Evolutionary conservation across 2,329 filamentous ascomycete species (phyloP).

Genomic region (Elsinoe arachidis): DNA sequence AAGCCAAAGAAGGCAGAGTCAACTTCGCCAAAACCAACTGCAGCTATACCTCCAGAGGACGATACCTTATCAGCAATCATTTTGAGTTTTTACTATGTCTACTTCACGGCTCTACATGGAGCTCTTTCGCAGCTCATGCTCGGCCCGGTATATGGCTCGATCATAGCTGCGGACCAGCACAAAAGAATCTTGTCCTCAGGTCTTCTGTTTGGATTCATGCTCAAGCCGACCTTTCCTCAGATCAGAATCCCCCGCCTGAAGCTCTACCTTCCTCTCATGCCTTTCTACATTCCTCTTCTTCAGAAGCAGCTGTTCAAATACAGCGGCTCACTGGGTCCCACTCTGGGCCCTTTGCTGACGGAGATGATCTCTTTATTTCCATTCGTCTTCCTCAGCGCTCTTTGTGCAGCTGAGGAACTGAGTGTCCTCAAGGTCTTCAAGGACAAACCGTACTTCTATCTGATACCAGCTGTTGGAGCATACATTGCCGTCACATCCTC

Average conservation of each 20-base stretch:
- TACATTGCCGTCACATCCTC: slow-evolving; percentile 26
- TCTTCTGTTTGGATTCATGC: slow-evolving; percentile 63
- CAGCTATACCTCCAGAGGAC: background rate
- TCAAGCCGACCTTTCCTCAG: slow-evolving; percentile 41
- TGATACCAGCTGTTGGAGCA: slow-evolving; percentile 48
- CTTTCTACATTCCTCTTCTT: slow-evolving; percentile 63
- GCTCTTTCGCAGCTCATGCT: slow-evolving; percentile 65
- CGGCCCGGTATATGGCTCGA: slow-evolving; percentile 80
- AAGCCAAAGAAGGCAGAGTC: background rate
- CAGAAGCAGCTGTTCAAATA: slow-evolving; percentile 63
- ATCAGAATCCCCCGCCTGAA: slow-evolving; percentile 30
- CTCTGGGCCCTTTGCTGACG: slow-evolving; percentile 65
- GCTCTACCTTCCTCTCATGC: slow-evolving; percentile 61
- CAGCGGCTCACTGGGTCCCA: slow-evolving; percentile 58
- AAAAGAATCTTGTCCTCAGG: slow-evolving; percentile 49
- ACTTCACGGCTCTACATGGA: background rate
- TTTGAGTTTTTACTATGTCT: slow-evolving; percentile 3
- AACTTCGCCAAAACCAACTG: background rate
- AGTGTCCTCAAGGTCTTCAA: slow-evolving; percentile 14
- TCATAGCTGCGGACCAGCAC: slow-evolving; percentile 71
- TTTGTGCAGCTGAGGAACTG: slow-evolving; percentile 27
- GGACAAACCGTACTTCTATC: slow-evolving; percentile 52
- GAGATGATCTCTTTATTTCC: slow-evolving; percentile 62
- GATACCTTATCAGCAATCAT: background rate
- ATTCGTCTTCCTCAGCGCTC: slow-evolving; percentile 33